Percentiles rank a stretch among this genome's conserved stretches.
Conservation (phyloP, 2,329 filamentous ascomycete genomes). For the Rutstroemia sp. region DNA sequence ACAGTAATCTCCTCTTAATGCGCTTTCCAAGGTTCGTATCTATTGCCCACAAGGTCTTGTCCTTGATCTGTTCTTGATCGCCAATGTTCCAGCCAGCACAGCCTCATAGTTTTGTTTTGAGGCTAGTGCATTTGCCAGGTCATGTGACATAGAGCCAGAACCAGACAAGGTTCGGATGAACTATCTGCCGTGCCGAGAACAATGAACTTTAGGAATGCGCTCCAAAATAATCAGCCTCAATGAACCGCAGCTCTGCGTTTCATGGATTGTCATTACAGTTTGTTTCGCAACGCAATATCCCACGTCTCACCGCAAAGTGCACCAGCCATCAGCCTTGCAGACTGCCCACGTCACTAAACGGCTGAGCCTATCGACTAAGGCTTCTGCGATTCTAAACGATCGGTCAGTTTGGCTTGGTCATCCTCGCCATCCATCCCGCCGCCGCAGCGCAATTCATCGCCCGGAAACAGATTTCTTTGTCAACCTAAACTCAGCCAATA, state of each 20-base stretch:
- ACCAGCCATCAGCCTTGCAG: conserved; percentile 17
- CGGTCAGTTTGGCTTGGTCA: neutral
- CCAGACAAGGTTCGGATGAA: neutral
- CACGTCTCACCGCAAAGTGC: conserved; percentile 2
- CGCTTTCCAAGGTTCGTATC: neutral
- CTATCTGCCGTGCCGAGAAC: neutral
- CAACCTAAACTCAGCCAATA: conserved; percentile 18
- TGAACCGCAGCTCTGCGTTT: conserved; percentile 1
- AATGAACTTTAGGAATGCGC: neutral
- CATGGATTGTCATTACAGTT: neutral
- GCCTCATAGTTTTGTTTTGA: neutral
- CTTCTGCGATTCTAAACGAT: neutral
- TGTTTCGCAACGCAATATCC: neutral
- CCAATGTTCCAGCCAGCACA: neutral
- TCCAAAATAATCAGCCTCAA: conserved; percentile 9
- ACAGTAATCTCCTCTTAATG: neutral
- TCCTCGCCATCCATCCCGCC: neutral
- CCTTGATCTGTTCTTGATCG: neutral
- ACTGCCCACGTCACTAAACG: conserved; percentile 3
- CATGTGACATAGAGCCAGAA: neutral
- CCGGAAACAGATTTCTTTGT: conserved; percentile 8
- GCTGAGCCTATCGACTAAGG: conserved; percentile 1
- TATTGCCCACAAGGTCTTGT: neutral
- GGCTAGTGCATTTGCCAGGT: neutral
- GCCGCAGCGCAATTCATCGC: conserved; percentile 15